A percentile compares a stretch with the other conserved stretches of the same genome.
These are phyloP conservation scores for Rauvolfia tetraphylla DNA, from an alignment of 257 asterid species.

Conservation along the genomic window DNA sequence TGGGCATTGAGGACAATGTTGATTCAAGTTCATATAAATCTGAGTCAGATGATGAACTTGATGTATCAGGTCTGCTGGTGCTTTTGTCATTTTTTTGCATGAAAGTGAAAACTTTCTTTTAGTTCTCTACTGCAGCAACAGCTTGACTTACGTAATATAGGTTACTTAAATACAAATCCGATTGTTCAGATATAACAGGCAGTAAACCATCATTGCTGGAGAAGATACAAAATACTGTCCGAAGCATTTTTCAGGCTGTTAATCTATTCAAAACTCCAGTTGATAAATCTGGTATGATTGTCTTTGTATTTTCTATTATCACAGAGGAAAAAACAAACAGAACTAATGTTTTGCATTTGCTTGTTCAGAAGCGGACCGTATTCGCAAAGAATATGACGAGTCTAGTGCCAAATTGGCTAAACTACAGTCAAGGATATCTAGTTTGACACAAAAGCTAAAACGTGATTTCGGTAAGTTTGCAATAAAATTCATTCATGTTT, in stretches of 20 bases:
- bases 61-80: slow-evolving; percentile 54
- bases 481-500: slow-evolving; percentile 12
- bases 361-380: slow-evolving; percentile 67
- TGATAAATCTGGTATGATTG: slow-evolving; percentile 73
- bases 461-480: slow-evolving; percentile 76
- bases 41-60: slow-evolving; percentile 76
- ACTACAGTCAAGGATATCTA: slow-evolving; percentile 84
- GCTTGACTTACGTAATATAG: slow-evolving; percentile 14
- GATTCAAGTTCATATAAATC: slow-evolving; percentile 56
- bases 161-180: slow-evolving; percentile 23
- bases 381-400: slow-evolving; percentile 85
- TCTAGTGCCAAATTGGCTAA: slow-evolving; percentile 79
- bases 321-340: slow-evolving; percentile 18
- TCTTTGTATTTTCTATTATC: slow-evolving; percentile 18
- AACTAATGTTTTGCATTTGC: slow-evolving; percentile 26
- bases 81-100: slow-evolving; percentile 15
- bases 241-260: slow-evolving; percentile 61
- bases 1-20: slow-evolving; percentile 50
- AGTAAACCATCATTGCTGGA: slow-evolving; percentile 76
- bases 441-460: slow-evolving; percentile 72
- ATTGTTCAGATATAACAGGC: slow-evolving; percentile 52
- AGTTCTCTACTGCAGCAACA: slow-evolving; percentile 7
- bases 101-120: background rate
- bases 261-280: slow-evolving; percentile 79
- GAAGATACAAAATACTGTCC: slow-evolving; percentile 73